phyloP scores from a whole-genome alignment of 2,329 filamentous ascomycete genomes.

The Sordariomycetes sp. region DNA sequence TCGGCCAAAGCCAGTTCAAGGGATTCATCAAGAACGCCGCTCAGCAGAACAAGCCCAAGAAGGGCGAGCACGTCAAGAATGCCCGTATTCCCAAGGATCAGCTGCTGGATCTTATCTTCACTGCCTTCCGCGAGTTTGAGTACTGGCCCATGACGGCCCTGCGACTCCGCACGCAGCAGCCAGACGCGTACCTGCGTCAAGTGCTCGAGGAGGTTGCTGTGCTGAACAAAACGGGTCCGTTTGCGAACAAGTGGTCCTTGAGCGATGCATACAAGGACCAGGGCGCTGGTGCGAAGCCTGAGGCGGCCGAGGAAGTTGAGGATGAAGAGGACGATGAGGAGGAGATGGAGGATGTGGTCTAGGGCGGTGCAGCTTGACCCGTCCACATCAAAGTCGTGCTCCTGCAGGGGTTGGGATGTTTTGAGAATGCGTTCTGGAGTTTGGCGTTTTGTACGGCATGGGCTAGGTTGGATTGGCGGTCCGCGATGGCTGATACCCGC shows the following conservation, averaged over 20 bases:
- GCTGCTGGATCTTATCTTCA: conserved; percentile 76
- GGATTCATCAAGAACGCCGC: conserved; percentile 39
- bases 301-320: conserved; percentile 41
- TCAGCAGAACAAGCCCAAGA: conserved; percentile 46
- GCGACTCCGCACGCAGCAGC: conserved; percentile 69
- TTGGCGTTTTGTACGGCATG: too few relatives aligned
- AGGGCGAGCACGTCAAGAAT: conserved; percentile 67
- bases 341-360: conserved; percentile 72
- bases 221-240: conserved; percentile 72
- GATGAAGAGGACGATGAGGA: conserved; percentile 60
- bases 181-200: conserved; percentile 86
- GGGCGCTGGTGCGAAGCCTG: conserved; percentile 37
- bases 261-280: conserved; percentile 45
- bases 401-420: too few relatives aligned
- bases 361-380: neutral
- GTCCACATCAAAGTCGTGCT: neutral
- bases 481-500: too few relatives aligned
- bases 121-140: conserved; percentile 73
- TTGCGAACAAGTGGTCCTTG: conserved; percentile 78
- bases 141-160: conserved; percentile 94
- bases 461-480: too few relatives aligned
- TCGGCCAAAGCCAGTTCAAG: conserved; percentile 15
- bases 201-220: conserved; percentile 75
- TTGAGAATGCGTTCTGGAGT: too few relatives aligned
- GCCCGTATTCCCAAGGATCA: conserved; percentile 85